Percentiles rank a stretch among this genome's conserved stretches.
Conservation (phyloP, 2,329 filamentous ascomycete species). For the Monilinia laxa region DNA sequence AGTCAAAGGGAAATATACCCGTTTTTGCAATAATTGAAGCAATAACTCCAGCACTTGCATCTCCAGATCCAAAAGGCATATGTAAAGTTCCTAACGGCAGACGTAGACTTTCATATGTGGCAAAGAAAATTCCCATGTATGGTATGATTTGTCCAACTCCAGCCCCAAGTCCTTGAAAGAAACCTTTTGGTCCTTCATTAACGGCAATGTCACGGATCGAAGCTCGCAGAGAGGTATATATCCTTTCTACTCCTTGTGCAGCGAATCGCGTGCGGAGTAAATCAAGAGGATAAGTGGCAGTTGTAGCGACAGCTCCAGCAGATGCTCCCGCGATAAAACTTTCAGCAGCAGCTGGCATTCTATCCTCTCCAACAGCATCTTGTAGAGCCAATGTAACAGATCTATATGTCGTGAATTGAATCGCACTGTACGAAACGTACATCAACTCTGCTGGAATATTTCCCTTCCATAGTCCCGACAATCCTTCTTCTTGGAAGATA, state of each 20-base stretch:
- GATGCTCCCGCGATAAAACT: constrained; percentile 81
- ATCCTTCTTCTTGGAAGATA: constrained; percentile 77
- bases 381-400: constrained; percentile 65
- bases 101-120: constrained; percentile 77
- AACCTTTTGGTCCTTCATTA: constrained; percentile 74
- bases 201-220: constrained; percentile 71
- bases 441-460: constrained; percentile 94
- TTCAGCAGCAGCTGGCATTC: constrained; percentile 65
- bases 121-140: constrained; percentile 97
- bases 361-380: constrained; percentile 40
- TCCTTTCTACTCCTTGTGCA: constrained; percentile 77
- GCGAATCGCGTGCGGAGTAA: constrained; percentile 92
- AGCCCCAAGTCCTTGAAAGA: constrained; percentile 83
- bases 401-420: constrained; percentile 89
- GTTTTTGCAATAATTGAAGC: constrained; percentile 85
- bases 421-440: constrained; percentile 85
- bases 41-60: constrained; percentile 77
- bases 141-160: constrained; percentile 86
- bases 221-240: constrained; percentile 71
- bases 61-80: constrained; percentile 71
- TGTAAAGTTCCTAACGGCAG: constrained; percentile 54
- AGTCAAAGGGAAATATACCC: constrained; percentile 86
- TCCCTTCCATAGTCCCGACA: constrained; percentile 92
- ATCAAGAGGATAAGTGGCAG: constrained; percentile 87
- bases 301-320: constrained; percentile 80